Evolutionary conservation across 2,329 filamentous ascomycete species (phyloP).

Genomic region (Venturia nashicola): DNA sequence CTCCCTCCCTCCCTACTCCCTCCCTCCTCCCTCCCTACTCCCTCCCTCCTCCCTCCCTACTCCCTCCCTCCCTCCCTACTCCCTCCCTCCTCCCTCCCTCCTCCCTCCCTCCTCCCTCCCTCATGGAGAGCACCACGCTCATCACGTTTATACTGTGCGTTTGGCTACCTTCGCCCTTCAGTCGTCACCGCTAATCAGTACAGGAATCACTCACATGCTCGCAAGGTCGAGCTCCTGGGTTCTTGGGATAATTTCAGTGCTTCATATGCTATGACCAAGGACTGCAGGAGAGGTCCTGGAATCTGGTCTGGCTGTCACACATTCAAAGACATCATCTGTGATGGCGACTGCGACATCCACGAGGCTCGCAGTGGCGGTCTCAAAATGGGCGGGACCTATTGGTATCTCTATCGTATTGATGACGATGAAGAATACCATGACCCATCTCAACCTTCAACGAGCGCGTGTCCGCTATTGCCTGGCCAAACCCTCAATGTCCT

Average conservation of each 20-base stretch:
- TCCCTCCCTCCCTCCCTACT: too few species aligned
- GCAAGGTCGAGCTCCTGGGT: slow-evolving; percentile 68
- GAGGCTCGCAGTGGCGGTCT: slow-evolving; percentile 62
- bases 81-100: too few species aligned
- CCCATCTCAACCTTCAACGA: slow-evolving; percentile 59
- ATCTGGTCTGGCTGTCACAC: slow-evolving; percentile 82
- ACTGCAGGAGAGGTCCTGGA: slow-evolving; percentile 58
- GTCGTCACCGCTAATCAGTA: not conserved
- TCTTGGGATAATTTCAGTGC: slow-evolving; percentile 92
- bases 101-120: too few species aligned
- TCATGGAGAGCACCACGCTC: slow-evolving; percentile 25
- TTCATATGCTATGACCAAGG: slow-evolving; percentile 69
- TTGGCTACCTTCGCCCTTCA: not conserved
- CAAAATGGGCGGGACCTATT: slow-evolving; percentile 88
- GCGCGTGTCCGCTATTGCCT: slow-evolving; percentile 70
- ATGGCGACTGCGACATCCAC: slow-evolving; percentile 48
- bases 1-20: too few species aligned
- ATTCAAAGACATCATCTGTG: slow-evolving; percentile 75
- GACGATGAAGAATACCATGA: slow-evolving; percentile 68
- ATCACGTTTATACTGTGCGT: slow-evolving; percentile 25
- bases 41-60: too few species aligned
- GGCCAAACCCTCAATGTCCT: slow-evolving; percentile 81
- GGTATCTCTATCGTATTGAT: slow-evolving; percentile 89
- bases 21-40: too few species aligned
- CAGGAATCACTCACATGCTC: slow-evolving; percentile 41